These are phyloP conservation scores for Nannochloropsis gaditana DNA, from an alignment of 108 stramenopile genomes.

Conservation along the genomic window DNA sequence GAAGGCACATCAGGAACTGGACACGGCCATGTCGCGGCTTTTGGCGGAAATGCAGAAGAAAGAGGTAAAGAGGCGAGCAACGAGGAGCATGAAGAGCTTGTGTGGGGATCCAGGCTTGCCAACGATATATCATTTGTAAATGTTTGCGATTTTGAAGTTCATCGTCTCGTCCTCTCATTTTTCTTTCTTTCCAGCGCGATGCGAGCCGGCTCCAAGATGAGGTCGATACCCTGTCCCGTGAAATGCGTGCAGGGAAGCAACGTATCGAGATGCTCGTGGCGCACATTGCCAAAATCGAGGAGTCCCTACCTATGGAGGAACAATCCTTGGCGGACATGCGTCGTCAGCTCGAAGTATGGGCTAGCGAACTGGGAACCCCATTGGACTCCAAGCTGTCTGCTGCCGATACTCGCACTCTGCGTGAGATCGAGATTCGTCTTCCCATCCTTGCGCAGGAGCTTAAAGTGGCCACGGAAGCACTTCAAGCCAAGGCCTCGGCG, in stretches of 20 bases:
- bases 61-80: constrained; percentile 27
- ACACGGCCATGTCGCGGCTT: constrained; percentile 32
- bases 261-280: not conserved
- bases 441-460: not conserved
- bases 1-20: constrained; percentile 27
- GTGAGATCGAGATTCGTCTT: constrained; percentile 4
- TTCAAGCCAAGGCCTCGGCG: not conserved
- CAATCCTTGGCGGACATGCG: not conserved
- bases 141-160: not conserved
- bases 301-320: not conserved
- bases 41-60: constrained; percentile 44
- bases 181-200: not conserved
- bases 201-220: not conserved
- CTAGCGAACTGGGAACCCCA: constrained; percentile 72
- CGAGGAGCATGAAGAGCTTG: not conserved
- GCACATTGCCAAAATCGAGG: not conserved
- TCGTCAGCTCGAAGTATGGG: not conserved
- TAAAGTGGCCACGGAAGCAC: not conserved
- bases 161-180: not conserved
- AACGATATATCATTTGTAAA: not conserved
- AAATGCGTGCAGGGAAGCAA: not conserved
- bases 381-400: constrained; percentile 61
- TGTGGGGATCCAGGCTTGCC: not conserved
- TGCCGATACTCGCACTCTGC: constrained; percentile 53
- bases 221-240: not conserved